These are phyloP conservation scores for Pterothamnion heteromorphum DNA, from an alignment of 31 red algal species.

Conservation along the genomic window DNA sequence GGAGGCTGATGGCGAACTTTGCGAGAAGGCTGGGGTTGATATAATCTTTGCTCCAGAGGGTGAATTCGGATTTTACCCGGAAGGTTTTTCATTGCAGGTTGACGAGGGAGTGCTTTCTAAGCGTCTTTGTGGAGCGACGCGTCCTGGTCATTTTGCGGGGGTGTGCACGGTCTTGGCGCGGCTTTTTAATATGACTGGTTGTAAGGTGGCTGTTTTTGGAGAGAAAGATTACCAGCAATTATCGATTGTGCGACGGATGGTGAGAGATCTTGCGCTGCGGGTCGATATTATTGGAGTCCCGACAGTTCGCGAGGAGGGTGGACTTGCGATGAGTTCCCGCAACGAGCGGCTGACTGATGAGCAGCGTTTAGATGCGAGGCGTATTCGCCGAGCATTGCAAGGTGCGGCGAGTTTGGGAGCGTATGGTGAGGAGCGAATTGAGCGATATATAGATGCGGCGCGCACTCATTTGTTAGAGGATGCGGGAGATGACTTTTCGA, in stretches of 20 bases:
- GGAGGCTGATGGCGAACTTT: constrained; percentile 52
- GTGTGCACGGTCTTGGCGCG: constrained; percentile 76
- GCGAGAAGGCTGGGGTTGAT: constrained; percentile 39
- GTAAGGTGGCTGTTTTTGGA: constrained; percentile 76
- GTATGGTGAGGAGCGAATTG: background rate
- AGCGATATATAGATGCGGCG: too few relatives aligned
- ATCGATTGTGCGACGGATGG: constrained; percentile 58
- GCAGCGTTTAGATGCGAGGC: constrained; percentile 54
- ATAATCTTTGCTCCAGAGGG: constrained; percentile 65
- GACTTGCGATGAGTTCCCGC: constrained; percentile 74
- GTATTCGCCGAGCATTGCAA: constrained; percentile 44
- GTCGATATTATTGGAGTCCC: constrained; percentile 41
- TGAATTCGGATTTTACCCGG: constrained; percentile 52
- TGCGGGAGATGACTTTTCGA: too few relatives aligned
- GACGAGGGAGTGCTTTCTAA: background rate
- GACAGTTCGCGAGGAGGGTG: constrained; percentile 69
- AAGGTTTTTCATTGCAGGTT: constrained; percentile 10
- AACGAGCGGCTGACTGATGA: constrained; percentile 53
- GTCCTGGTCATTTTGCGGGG: constrained; percentile 72
- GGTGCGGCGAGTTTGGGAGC: background rate
- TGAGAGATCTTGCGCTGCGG: constrained; percentile 59
- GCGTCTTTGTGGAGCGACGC: constrained; percentile 58
- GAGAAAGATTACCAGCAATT: constrained; percentile 90
- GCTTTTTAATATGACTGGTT: constrained; percentile 60
- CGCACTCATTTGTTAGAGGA: too few relatives aligned